A percentile compares a stretch with the other conserved stretches of the same genome.
Evolutionary conservation across 2,329 filamentous ascomycete genomes (phyloP).

Genomic region (Neodidymelliopsis sp.): DNA sequence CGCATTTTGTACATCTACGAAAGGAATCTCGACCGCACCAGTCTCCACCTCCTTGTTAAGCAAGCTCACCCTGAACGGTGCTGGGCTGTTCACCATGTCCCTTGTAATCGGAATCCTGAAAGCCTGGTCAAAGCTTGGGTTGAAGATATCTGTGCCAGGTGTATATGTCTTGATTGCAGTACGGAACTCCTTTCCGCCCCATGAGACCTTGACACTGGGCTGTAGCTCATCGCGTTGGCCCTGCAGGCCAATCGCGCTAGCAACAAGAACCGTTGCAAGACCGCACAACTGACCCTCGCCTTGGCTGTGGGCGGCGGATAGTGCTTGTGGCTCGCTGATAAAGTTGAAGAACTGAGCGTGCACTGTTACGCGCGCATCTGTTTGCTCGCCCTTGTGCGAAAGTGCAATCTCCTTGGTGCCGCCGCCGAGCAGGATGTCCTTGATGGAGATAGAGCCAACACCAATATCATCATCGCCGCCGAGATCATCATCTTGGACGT

Average conservation of each 20-base stretch:
- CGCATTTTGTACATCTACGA: constrained; percentile 34
- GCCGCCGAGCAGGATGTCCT: constrained; percentile 52
- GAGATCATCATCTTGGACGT: constrained; percentile 56
- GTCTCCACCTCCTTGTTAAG: constrained; percentile 39
- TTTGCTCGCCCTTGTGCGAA: constrained; percentile 49
- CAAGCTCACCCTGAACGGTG: constrained; percentile 35
- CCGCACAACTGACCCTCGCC: constrained; percentile 48
- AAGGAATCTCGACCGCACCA: constrained; percentile 36
- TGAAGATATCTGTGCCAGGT: constrained; percentile 58
- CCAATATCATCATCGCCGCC: constrained; percentile 56
- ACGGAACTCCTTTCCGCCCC: constrained; percentile 52
- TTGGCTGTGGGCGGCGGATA: constrained; percentile 39
- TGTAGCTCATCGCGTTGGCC: constrained; percentile 55
- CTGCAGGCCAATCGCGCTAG: constrained; percentile 52
- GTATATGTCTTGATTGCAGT: constrained; percentile 55
- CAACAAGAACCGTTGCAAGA: constrained; percentile 55
- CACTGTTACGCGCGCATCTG: constrained; percentile 47
- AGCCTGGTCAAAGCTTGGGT: constrained; percentile 57
- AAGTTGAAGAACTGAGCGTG: constrained; percentile 54
- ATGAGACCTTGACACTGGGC: constrained; percentile 56
- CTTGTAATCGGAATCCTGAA: constrained; percentile 55
- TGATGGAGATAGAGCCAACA: constrained; percentile 51
- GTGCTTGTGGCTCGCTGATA: constrained; percentile 44
- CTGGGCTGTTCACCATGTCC: constrained; percentile 33
- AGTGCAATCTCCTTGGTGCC: constrained; percentile 54